Conservation (phyloP, 2,329 filamentous ascomycete genomes). For the Arthroderma uncinatum region DNA sequence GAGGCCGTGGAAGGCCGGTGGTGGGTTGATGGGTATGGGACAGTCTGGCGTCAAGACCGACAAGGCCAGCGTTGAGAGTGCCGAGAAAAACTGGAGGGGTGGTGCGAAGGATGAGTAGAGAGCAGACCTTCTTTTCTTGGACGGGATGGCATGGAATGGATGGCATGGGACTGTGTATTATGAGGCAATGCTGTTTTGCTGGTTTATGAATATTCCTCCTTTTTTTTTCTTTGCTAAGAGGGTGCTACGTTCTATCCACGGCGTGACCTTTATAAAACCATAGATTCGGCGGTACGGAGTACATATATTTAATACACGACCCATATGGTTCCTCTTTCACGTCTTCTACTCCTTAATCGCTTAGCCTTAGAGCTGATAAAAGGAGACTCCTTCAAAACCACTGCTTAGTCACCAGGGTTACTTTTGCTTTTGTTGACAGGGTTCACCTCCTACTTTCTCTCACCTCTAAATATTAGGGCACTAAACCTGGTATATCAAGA, state of each 20-base stretch:
- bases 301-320: neutral
- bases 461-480: neutral
- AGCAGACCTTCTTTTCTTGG: neutral
- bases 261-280: neutral
- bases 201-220: neutral
- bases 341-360: neutral
- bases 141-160: too few relatives aligned
- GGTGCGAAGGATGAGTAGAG: conserved; percentile 42
- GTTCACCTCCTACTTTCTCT: too few relatives aligned
- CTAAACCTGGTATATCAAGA: neutral
- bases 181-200: neutral
- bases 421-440: too few relatives aligned
- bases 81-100: conserved; percentile 40
- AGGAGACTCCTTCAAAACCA: too few relatives aligned
- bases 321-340: neutral
- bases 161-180: neutral
- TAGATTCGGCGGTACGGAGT: neutral
- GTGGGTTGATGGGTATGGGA: conserved; percentile 69
- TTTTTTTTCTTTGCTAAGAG: neutral
- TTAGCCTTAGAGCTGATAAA: too few relatives aligned
- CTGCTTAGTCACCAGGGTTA: too few relatives aligned
- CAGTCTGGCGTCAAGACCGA: conserved; percentile 69
- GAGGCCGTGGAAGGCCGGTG: conserved; percentile 82
- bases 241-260: neutral
- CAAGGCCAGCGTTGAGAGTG: conserved; percentile 57